Percentiles rank a stretch among this genome's conserved stretches.
phyloP scores from a whole-genome alignment of 140 eudicot genomes.

The Erigeron philadelphicus region DNA sequence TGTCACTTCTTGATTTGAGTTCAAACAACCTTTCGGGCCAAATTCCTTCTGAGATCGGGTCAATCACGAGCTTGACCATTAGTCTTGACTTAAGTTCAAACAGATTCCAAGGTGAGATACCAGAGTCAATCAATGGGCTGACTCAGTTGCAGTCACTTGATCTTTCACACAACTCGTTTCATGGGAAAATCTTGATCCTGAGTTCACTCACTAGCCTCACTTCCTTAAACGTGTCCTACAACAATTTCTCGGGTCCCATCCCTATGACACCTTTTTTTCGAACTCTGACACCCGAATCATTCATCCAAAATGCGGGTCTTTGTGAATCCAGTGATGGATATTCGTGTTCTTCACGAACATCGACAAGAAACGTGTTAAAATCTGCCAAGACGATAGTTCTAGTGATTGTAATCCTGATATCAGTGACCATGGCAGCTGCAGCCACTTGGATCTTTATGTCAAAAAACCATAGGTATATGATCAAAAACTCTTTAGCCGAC shows the following conservation, averaged over 20 bases:
- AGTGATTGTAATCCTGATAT: slow-evolving; percentile 45
- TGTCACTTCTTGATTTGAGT: slow-evolving; percentile 88
- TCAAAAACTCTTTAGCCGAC: slow-evolving; percentile 44
- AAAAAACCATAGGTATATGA: slow-evolving; percentile 49
- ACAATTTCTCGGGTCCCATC: slow-evolving; percentile 85
- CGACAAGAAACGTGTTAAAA: slow-evolving; percentile 35
- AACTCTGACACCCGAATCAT: slow-evolving; percentile 61
- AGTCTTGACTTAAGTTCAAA: slow-evolving; percentile 83
- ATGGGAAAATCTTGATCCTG: slow-evolving; percentile 59
- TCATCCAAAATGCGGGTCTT: slow-evolving; percentile 53
- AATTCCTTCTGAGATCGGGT: slow-evolving; percentile 76
- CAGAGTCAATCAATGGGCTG: slow-evolving; percentile 60
- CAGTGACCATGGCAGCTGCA: slow-evolving; percentile 42
- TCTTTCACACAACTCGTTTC: slow-evolving; percentile 61
- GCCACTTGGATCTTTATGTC: slow-evolving; percentile 58
- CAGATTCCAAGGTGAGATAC: slow-evolving; percentile 67
- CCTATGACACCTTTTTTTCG: slow-evolving; percentile 77
- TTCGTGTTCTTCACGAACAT: slow-evolving; percentile 57
- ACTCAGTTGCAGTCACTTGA: slow-evolving; percentile 84
- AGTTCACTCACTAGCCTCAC: slow-evolving; percentile 79
- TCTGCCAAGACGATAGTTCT: slow-evolving; percentile 55
- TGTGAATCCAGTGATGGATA: slow-evolving; percentile 73
- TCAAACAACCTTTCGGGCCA: slow-evolving; percentile 63
- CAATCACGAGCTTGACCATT: slow-evolving; percentile 67
- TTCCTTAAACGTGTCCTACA: slow-evolving; percentile 67